Base-by-base conservation (phyloP, 2,329 filamentous ascomycete species). In the Cladophialophora bantiana region DNA sequence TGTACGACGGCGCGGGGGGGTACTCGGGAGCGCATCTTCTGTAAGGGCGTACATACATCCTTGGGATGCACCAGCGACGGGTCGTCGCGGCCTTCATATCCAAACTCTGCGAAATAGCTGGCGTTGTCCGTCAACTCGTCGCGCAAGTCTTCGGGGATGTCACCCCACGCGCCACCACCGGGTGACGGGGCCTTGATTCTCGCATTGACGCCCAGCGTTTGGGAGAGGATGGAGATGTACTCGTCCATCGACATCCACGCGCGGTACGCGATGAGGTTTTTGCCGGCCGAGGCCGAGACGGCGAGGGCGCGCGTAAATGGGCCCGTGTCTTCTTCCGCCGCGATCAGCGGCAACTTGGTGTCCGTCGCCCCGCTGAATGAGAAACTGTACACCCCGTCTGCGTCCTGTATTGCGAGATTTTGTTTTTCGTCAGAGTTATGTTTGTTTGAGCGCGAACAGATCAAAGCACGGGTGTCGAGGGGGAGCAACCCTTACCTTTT, bases 221-320 rank as follows among this genome's bases (percentile, higher is more conserved):
- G 74, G 1, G 73, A 73, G 79, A 81, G 84, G 0, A 72, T 56
- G 0, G 78, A 73, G 1, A 78, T 62, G 1, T 75, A 69, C 40
- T 83, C 75, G 0, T 65, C 68, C 0, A 81, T 62, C 0, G 72
- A 77, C 7, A 81, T 56, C 55, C 78, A 75, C 55, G 75, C 78
- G 56, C 83, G 79, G 62, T 82, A 84, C 0, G 82, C 83, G 1
- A 84, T 70, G 1, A 85, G 73, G 34, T 80, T 83, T 1, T 74
- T 80, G 0, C 79, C 77, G 0, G 78, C 67, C 0, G 71, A 72
- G 15, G n/a, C 3, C 59, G 83, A 80, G 26, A 78, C 73, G 38
- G 84, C 50, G 31, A 85, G 73, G 0, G 80, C 78, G 10, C 73
- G 75, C 1, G 84, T 82, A 40, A 83, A 84, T 0, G 74, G 73